Conservation (phyloP, 257 asterid species). For the Rhazya stricta region DNA sequence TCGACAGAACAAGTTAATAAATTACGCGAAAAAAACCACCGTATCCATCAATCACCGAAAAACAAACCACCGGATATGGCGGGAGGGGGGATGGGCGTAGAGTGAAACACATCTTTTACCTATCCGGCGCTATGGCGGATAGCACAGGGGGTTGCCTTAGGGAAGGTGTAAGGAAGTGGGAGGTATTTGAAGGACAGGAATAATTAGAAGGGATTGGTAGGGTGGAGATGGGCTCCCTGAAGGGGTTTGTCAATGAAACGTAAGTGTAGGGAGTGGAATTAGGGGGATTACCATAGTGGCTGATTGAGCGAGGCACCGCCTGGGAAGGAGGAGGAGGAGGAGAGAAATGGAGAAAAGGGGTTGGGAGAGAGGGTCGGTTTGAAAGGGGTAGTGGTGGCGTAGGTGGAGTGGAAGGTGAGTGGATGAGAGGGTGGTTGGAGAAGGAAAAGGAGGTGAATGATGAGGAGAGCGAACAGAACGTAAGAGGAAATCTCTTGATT, state of each 20-base stretch:
- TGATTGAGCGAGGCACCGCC: conserved; percentile 51
- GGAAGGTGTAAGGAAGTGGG: conserved; percentile 36
- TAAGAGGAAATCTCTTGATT: conserved; percentile 44
- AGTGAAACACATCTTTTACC: conserved; percentile 53
- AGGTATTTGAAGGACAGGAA: conserved; percentile 44
- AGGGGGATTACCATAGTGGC: conserved; percentile 65
- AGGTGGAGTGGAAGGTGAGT: conserved; percentile 23
- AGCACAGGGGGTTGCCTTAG: conserved; percentile 39
- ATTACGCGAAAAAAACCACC: conserved; percentile 49
- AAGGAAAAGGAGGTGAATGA: conserved; percentile 38
- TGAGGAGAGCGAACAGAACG: conserved; percentile 45
- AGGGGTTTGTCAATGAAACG: conserved; percentile 50
- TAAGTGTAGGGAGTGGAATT: conserved; percentile 50
- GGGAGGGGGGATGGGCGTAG: conserved; percentile 23
- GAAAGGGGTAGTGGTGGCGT: conserved; percentile 6
- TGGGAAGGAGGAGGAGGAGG: conserved; percentile 53
- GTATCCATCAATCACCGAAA: conserved; percentile 89
- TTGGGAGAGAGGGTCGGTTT: conserved; percentile 28
- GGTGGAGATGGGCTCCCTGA: conserved; percentile 15
- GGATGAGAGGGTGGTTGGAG: conserved; percentile 31
- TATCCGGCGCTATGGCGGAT: conserved; percentile 60
- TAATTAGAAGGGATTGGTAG: conserved; percentile 32
- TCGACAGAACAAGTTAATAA: conserved; percentile 52
- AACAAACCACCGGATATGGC: conserved; percentile 59
- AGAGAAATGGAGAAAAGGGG: conserved; percentile 57